phyloP scores from a whole-genome alignment of 2,329 filamentous ascomycete species.

The Diaporthe nobilis region DNA sequence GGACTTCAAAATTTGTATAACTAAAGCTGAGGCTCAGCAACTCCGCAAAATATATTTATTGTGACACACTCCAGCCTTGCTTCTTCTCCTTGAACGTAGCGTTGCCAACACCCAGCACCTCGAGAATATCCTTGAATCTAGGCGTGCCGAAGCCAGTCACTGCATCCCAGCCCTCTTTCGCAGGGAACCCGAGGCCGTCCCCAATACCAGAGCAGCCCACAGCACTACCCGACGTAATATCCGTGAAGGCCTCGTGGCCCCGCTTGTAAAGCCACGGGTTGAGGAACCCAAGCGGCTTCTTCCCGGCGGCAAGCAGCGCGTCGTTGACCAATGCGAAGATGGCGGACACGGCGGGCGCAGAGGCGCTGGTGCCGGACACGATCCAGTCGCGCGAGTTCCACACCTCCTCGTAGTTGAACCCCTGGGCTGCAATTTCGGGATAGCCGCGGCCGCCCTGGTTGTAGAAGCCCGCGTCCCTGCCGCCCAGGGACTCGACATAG shows the following conservation, averaged over 20 bases:
- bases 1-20: not conserved
- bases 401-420: conserved; percentile 67
- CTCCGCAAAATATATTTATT: not conserved
- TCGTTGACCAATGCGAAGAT: conserved; percentile 70
- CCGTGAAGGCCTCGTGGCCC: conserved; percentile 58
- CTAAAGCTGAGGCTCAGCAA: too few relatives aligned
- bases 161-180: conserved; percentile 61
- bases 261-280: conserved; percentile 63
- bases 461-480: conserved; percentile 60
- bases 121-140: conserved; percentile 42
- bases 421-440: conserved; percentile 68
- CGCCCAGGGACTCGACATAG: conserved; percentile 58
- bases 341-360: conserved; percentile 67
- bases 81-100: conserved; percentile 22
- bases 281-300: conserved; percentile 66
- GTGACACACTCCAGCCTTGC: conserved; percentile 32
- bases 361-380: conserved; percentile 64
- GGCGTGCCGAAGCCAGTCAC: conserved; percentile 66
- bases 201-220: conserved; percentile 55
- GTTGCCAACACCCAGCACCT: conserved; percentile 25
- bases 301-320: conserved; percentile 62
- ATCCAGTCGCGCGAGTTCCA: conserved; percentile 47
- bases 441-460: conserved; percentile 61
- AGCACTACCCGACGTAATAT: conserved; percentile 50
- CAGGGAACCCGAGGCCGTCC: conserved; percentile 46